A percentile compares a stretch with the other conserved stretches of the same genome.
These are phyloP conservation scores for Venturia aucupariae DNA, from an alignment of 2,329 filamentous ascomycete species.

Conservation along the genomic window DNA sequence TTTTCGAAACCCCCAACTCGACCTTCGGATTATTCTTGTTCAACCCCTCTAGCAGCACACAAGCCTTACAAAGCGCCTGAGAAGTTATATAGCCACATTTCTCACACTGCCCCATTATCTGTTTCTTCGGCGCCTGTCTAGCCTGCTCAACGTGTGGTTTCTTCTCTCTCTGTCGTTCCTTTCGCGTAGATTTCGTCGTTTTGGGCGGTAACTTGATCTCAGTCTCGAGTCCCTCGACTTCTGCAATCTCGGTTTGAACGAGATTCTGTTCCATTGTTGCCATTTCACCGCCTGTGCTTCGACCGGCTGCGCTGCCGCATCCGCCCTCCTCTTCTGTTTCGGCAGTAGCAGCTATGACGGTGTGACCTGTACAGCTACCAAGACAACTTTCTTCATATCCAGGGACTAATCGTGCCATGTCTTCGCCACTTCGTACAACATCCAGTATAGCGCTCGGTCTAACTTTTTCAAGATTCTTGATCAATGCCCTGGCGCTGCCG, in stretches of 20 bases:
- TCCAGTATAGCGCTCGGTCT: conserved; percentile 90
- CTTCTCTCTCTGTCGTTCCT: conserved; percentile 13
- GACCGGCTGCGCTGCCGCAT: conserved; percentile 63
- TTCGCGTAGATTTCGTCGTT: background rate
- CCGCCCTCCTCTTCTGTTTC: conserved; percentile 51
- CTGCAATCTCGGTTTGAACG: conserved; percentile 52
- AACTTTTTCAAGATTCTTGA: conserved; percentile 91
- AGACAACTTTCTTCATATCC: conserved; percentile 38
- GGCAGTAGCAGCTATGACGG: conserved; percentile 25
- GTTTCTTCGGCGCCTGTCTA: conserved; percentile 41
- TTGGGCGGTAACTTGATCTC: conserved; percentile 17
- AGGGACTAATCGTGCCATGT: conserved; percentile 85
- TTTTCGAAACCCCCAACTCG: background rate
- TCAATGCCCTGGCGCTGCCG: conserved; percentile 79
- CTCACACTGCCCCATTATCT: conserved; percentile 73
- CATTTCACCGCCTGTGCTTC: conserved; percentile 66
- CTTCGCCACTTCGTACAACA: conserved; percentile 88
- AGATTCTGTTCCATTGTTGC: conserved; percentile 69
- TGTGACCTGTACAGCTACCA: conserved; percentile 29
- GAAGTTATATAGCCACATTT: conserved; percentile 94
- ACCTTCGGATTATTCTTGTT: conserved; percentile 58
- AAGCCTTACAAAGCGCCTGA: conserved; percentile 89
- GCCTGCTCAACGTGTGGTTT: conserved; percentile 20
- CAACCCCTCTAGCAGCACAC: conserved; percentile 75
- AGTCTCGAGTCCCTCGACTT: conserved; percentile 32